Conservation (phyloP, 208 protist genomes). For the Jaenimonas drosophilae region DNA sequence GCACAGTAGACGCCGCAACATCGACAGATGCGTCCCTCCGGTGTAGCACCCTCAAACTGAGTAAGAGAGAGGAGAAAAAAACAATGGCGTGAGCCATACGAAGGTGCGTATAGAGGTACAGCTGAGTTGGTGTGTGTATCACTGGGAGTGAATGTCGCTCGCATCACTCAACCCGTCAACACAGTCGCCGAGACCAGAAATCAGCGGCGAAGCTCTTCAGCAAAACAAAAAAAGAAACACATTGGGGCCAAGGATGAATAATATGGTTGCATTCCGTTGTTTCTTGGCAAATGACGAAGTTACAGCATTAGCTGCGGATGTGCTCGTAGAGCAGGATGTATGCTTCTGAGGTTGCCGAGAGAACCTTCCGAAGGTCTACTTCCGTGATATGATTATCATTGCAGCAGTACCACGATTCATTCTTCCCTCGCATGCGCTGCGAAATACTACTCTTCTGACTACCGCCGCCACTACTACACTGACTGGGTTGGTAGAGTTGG, state of each 20-base stretch:
- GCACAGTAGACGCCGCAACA: too few species aligned
- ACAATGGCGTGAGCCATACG: too few species aligned
- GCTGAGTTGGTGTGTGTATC: too few species aligned
- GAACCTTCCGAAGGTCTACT: constrained; percentile 20
- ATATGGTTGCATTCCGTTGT: neutral
- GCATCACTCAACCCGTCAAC: too few species aligned
- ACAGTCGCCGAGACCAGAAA: too few species aligned
- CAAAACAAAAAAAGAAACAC: constrained; percentile 5
- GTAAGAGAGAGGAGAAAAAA: too few species aligned
- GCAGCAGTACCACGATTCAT: constrained; percentile 61
- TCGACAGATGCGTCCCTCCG: too few species aligned
- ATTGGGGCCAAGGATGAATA: neutral
- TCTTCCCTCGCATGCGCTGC: constrained; percentile 1
- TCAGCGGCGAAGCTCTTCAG: too few species aligned
- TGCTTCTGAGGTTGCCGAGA: constrained; percentile 30
- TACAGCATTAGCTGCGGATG: neutral
- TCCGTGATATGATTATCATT: constrained; percentile 49
- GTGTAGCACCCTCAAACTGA: too few species aligned
- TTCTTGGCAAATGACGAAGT: neutral
- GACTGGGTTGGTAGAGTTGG: neutral
- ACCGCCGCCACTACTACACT: too few species aligned
- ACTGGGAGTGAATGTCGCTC: too few species aligned
- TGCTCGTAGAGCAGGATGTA: constrained; percentile 77
- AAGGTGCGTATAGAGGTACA: too few species aligned
- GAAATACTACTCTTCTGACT: neutral